Evolutionary conservation across 2,329 filamentous ascomycete species (phyloP), one percentile per base, ranked within the genome.

Genomic region (Trichothecium sympodiale): DNA sequence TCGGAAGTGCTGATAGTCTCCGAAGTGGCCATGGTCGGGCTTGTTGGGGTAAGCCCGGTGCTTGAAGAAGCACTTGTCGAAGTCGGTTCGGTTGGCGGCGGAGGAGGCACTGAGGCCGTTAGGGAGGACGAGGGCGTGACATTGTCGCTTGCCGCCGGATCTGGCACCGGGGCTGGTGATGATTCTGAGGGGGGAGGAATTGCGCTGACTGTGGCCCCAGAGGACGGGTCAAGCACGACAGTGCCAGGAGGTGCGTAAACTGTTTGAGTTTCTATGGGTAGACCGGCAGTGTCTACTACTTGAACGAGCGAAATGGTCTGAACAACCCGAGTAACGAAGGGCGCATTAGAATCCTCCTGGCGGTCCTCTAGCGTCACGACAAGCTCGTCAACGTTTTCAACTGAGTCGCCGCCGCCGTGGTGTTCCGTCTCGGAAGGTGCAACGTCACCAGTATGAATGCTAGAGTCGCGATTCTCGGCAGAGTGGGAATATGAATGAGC

Each of bases 271-370:
- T 59, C 52, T 31, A 71, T 47, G 33, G 64, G 56, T 18, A 56
- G 59, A 41, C 71, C 71, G 31, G 52, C 49, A 31, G 55, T 54
- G 52, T 74, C 67, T 42, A 74, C 62, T 41, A 69, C 47, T 44
- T 74, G 64, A 37, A 75, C 52, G 49, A 75, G 57, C 17, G 69
- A 71, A 43, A 76, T 54, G 45, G 71, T 75, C 51, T 72, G 62
- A 36, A 73, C 57, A 46, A 76, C 57, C 40, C 58, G 54, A 12
- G 60, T 66, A 46, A 69, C 54, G 46, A 59, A 54, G 17, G 48
- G 35, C 2, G 23, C 27, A 14, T 23, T 17, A 29, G 29, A 18
- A 15, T 37, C 10, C 6, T 25, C 20, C 20, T 25, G 20, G 20
- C 20, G 20, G 20, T 25, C 10, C 20, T 25, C 20, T 10, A 25